These are phyloP conservation scores for Xylariales sp. DNA, from an alignment of 2,329 filamentous ascomycete species.

Conservation along the genomic window DNA sequence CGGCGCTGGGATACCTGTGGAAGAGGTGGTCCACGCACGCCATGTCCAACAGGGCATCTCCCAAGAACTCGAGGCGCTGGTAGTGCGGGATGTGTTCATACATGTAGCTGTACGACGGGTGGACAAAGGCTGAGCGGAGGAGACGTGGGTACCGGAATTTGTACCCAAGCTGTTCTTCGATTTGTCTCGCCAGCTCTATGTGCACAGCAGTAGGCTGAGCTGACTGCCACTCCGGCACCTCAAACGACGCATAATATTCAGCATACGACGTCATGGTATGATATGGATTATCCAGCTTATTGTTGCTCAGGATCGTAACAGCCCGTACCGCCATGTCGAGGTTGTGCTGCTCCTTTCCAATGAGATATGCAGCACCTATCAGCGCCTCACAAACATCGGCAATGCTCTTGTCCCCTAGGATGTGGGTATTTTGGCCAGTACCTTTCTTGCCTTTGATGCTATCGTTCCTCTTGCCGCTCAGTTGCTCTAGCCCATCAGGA, in stretches of 20 bases:
- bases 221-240: slow-evolving; percentile 66
- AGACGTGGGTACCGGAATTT: slow-evolving; percentile 71
- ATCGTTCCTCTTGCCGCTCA: slow-evolving; percentile 64
- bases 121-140: slow-evolving; percentile 79
- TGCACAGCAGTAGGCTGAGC: slow-evolving; percentile 61
- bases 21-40: slow-evolving; percentile 76
- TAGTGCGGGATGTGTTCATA: slow-evolving; percentile 83
- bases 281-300: slow-evolving; percentile 55
- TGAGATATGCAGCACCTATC: slow-evolving; percentile 77
- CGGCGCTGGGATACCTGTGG: slow-evolving; percentile 67
- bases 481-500: slow-evolving; percentile 69
- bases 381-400: slow-evolving; percentile 93
- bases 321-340: slow-evolving; percentile 58
- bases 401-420: slow-evolving; percentile 80
- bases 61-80: slow-evolving; percentile 87
- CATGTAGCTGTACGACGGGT: slow-evolving; percentile 72
- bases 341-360: slow-evolving; percentile 30
- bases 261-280: slow-evolving; percentile 66
- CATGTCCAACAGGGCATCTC: slow-evolving; percentile 65
- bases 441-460: slow-evolving; percentile 59
- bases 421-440: slow-evolving; percentile 50
- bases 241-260: slow-evolving; percentile 70
- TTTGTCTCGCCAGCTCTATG: slow-evolving; percentile 58
- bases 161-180: slow-evolving; percentile 55
- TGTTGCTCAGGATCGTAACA: slow-evolving; percentile 54